These are phyloP conservation scores for Psilocybe cyanescens DNA, from an alignment of 768 basidiomycete species.

Conservation along the genomic window DNA sequence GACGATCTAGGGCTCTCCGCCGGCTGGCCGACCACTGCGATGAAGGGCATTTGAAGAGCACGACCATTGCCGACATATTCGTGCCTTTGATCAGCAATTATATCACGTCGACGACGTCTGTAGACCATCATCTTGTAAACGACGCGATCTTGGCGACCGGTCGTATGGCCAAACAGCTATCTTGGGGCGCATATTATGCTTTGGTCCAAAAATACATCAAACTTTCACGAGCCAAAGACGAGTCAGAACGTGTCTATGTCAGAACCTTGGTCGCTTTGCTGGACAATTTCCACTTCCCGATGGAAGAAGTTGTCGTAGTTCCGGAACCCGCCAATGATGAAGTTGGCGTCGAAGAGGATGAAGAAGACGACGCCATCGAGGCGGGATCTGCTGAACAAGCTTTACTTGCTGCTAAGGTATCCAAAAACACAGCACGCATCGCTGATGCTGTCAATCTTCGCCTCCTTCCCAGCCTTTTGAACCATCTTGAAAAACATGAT, in stretches of 20 bases:
- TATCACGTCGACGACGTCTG: conserved; percentile 58
- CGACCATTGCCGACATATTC: conserved; percentile 79
- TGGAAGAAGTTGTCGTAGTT: conserved; percentile 59
- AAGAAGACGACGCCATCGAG: conserved; percentile 24
- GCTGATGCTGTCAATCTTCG: conserved; percentile 76
- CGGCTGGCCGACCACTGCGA: conserved; percentile 81
- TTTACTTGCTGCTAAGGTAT: conserved; percentile 8
- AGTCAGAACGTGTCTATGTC: conserved; percentile 80
- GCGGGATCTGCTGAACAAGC: conserved; percentile 14
- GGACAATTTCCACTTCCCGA: conserved; percentile 90
- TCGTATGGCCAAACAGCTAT: conserved; percentile 71
- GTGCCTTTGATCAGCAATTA: conserved; percentile 87
- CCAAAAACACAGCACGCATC: conserved; percentile 43
- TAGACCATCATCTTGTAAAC: conserved; percentile 88
- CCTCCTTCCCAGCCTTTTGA: conserved; percentile 79
- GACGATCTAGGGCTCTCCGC: conserved; percentile 83
- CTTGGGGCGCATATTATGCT: conserved; percentile 84
- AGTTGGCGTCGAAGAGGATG: conserved; percentile 37
- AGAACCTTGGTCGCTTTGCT: conserved; percentile 83
- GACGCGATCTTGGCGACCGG: conserved; percentile 87
- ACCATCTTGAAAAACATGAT: conserved; percentile 83
- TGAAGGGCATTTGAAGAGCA: conserved; percentile 65
- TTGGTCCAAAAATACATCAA: conserved; percentile 84
- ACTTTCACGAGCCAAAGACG: conserved; percentile 66
- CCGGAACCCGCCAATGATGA: conserved; percentile 32